phyloP scores from a whole-genome alignment of 2,329 filamentous ascomycete species.

The Ascochyta fabae region DNA sequence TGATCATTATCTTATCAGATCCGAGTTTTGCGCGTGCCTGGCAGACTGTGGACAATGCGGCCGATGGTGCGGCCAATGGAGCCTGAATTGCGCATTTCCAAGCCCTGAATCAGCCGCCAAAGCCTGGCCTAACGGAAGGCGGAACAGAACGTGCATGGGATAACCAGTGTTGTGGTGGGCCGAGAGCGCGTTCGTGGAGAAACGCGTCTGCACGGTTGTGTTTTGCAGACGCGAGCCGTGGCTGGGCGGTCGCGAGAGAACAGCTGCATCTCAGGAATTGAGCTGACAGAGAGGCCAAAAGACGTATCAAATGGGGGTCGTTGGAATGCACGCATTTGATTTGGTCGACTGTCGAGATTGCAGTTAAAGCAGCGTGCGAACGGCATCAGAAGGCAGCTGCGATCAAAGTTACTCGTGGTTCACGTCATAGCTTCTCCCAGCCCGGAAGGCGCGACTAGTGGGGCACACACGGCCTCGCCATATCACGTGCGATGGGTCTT shows the following conservation, averaged over 20 bases:
- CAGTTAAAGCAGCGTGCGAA: conserved; percentile 10
- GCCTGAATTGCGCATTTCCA: conserved; percentile 34
- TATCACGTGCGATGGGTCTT: conserved; percentile 32
- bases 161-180: conserved; percentile 38
- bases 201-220: conserved; percentile 39
- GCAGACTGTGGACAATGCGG: conserved; percentile 25
- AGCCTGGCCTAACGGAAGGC: conserved; percentile 29
- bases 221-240: conserved; percentile 31
- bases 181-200: conserved; percentile 36
- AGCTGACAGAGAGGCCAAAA: neutral
- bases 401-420: conserved; percentile 19
- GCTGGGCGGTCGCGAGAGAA: conserved; percentile 32
- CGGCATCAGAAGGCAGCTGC: conserved; percentile 7
- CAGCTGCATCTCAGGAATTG: conserved; percentile 5
- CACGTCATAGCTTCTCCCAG: conserved; percentile 40
- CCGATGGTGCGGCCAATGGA: conserved; percentile 23
- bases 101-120: conserved; percentile 40
- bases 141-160: conserved; percentile 30
- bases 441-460: conserved; percentile 23
- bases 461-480: conserved; percentile 17
- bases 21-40: conserved; percentile 23
- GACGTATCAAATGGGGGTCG: neutral
- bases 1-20: conserved; percentile 38
- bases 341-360: conserved; percentile 15
- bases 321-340: conserved; percentile 23